Evolutionary conservation across 805 yeast genomes (phyloP), one percentile per base, ranked within the genome.

Genomic region (Candida manassasensis): DNA sequence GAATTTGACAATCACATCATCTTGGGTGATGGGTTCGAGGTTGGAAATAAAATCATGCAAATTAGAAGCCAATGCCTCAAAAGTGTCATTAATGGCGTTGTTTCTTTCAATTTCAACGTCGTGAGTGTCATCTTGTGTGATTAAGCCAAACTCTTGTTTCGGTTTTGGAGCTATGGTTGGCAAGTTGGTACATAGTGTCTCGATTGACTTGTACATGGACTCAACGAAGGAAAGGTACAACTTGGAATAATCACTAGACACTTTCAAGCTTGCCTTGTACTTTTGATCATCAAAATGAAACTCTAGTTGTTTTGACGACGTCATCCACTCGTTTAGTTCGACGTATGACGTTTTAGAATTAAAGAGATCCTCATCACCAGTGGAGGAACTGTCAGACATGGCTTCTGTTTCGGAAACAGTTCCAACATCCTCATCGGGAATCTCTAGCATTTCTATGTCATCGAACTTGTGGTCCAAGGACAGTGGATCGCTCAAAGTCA

Each of bases 201-300:
- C 79, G 42, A 79, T 70, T 3, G 71, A 60, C 41, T 74, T 73
- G 53, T 72, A 83, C 10, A 76, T 46, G 7, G 63, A 52, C 19
- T 70, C 69, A 26, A 77, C 66, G 43, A 75, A 82, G 8, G 65
- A 52, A 2, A 60, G 48, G 45, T 72, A 79, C 15, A 58, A 59
- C 5, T 49, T 47, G 1, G 75, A 62, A 19, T 62, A 58, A 27
- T 63, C 72, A 17, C 67, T 54, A n/a, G 66, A 61, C 7, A 60
- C 38, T 3, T 49, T 52, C 17, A 71, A 34, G 27, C 63, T 57
- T 7, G 47, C 45, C 25, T 50, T 44, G 40, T 67, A 69, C 3
- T 73, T 69, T 37, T 59, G 67, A 10, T 66, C 37, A 39, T 69
- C 65, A 19, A 69, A 62, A 28, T 70, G 70, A 32, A 68, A 62